Conservation (phyloP, 805 yeast genomes). For the Pichia exigua region DNA sequence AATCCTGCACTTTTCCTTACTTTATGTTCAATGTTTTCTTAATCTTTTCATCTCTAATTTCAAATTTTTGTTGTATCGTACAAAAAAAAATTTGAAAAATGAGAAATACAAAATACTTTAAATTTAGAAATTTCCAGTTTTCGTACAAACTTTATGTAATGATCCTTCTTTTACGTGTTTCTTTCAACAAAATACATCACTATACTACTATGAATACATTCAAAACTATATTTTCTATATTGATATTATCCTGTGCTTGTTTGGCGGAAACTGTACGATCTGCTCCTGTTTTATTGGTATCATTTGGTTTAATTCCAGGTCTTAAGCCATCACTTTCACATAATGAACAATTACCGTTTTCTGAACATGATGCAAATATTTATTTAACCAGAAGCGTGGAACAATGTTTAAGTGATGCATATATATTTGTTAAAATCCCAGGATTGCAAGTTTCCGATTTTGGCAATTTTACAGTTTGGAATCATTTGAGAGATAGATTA, state of each 20-base stretch:
- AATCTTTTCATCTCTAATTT: too few relatives aligned
- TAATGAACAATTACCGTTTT: conserved; percentile 25
- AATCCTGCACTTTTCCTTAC: too few relatives aligned
- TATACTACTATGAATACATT: background rate
- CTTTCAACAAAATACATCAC: background rate
- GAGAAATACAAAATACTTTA: background rate
- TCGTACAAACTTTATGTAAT: background rate
- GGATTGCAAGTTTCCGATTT: conserved; percentile 44
- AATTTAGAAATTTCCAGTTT: background rate
- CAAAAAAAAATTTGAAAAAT: too few relatives aligned
- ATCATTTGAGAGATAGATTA: conserved; percentile 42
- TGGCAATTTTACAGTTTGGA: conserved; percentile 34
- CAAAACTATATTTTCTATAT: background rate
- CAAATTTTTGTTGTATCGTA: too few relatives aligned
- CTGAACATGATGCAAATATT: conserved; percentile 17
- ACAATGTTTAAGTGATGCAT: conserved; percentile 48
- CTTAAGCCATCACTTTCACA: conserved; percentile 24
- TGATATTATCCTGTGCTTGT: background rate
- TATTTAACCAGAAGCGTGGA: conserved; percentile 19
- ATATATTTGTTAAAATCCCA: conserved; percentile 47
- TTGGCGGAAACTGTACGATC: background rate
- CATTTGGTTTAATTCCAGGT: conserved; percentile 24
- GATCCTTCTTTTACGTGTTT: background rate
- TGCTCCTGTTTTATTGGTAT: conserved; percentile 23
- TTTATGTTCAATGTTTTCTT: too few relatives aligned